Evolutionary conservation across 345 rosid genomes (phyloP).

Genomic region (Populus tremula): DNA sequence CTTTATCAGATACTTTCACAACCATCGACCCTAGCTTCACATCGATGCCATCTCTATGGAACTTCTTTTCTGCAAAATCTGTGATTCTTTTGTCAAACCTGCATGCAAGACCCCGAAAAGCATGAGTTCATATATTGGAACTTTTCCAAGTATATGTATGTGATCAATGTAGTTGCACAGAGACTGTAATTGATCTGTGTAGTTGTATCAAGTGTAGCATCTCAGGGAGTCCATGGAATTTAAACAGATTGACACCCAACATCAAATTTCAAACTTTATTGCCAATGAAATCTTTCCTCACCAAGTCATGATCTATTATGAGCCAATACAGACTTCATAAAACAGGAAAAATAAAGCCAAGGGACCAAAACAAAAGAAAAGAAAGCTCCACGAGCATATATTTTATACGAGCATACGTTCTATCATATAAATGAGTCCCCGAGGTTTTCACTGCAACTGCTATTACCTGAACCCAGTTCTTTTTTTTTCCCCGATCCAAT

Average conservation of each 20-base stretch:
- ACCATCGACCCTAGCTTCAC: slow-evolving; percentile 96
- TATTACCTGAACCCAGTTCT: neutral
- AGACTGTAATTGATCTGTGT: neutral
- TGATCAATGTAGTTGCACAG: neutral
- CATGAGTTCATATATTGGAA: slow-evolving; percentile 3
- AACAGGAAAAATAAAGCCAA: neutral
- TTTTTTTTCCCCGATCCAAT: neutral
- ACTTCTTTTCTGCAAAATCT: slow-evolving; percentile 86
- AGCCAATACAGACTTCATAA: neutral
- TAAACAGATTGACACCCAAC: neutral
- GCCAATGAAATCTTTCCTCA: neutral
- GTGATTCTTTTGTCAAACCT: slow-evolving; percentile 99
- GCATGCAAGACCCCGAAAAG: slow-evolving; percentile 14
- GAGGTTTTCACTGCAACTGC: neutral
- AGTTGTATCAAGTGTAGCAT: neutral
- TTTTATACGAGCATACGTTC: neutral
- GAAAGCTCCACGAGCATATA: neutral
- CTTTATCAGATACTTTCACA: slow-evolving; percentile 66
- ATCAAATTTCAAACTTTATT: no score
- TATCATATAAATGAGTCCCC: neutral
- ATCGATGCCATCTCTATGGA: slow-evolving; percentile 83
- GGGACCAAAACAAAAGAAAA: neutral
- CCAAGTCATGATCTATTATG: neutral
- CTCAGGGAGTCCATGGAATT: neutral
- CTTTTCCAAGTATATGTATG: neutral